A percentile compares a stretch with the other conserved stretches of the same genome.
phyloP scores from a whole-genome alignment of 495 filamentous ascomycete species.

The Lindgomyces ingoldianus region DNA sequence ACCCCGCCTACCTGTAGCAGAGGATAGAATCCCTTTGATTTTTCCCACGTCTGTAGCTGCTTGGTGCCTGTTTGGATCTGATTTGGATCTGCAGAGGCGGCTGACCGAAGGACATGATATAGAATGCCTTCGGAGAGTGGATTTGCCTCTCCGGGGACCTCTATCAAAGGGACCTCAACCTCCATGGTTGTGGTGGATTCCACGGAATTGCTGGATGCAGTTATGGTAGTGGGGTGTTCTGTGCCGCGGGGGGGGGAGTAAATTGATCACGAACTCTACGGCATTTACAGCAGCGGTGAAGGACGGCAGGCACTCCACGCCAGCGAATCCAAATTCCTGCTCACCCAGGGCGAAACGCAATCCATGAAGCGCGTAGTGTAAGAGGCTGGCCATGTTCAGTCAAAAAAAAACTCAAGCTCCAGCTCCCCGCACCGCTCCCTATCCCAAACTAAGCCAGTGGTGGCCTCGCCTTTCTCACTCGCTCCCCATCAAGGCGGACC shows the following conservation, averaged over 20 bases:
- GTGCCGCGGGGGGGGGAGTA: too few species aligned
- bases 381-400: too few species aligned
- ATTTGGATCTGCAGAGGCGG: conserved; percentile 70
- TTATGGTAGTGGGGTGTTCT: neutral
- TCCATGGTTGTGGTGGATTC: conserved; percentile 16
- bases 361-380: conserved; percentile 16
- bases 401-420: too few species aligned
- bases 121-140: conserved; percentile 68
- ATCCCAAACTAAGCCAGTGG: neutral
- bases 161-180: conserved; percentile 42
- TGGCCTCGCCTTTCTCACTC: neutral
- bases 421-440: conserved; percentile 20
- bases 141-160: conserved; percentile 62
- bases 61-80: conserved; percentile 76
- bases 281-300: too few species aligned
- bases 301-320: neutral
- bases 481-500: too few species aligned
- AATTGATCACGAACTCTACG: too few species aligned
- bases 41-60: conserved; percentile 87
- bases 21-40: conserved; percentile 69
- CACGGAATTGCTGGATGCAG: neutral
- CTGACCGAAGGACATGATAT: conserved; percentile 67
- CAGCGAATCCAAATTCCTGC: too few species aligned
- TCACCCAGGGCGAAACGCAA: conserved; percentile 17
- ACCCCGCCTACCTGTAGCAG: conserved; percentile 70